Base-by-base conservation (phyloP, 2,329 filamentous ascomycete species). In the Chalaropsis ovoidea region DNA sequence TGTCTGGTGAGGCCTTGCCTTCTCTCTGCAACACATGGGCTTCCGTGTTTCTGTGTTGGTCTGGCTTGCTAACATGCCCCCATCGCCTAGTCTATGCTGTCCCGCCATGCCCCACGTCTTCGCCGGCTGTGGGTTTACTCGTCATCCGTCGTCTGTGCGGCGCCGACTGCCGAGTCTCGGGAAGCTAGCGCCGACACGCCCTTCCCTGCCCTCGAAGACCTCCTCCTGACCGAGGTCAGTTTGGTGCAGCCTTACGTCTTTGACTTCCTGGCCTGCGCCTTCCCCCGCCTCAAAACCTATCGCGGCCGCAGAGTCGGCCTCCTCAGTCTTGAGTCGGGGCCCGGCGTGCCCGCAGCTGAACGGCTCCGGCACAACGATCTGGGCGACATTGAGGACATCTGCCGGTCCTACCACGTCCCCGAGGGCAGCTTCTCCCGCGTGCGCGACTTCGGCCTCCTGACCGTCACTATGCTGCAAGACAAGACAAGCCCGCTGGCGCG, bases 211-310 rank as follows among this genome's bases (percentile, higher is more conserved):
- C 15, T 58, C 6, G 54, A 58, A 35, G 8, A 15, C 4, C 54
- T 58, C 3, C 39, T 58, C 54, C 27, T 58, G 7, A 17, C 39
- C 24, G 1, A 19, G n/a, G 54, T 58, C 3, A 1, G 0, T 15
- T 39, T 58, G 27, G 17, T 3, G n/a, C 27, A 19, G 22, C 24
- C 7, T 19, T 10, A 8, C 24, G 24, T 35, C n/a, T 58, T 39
- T 8, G 47, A 52, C 3, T n/a, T 58, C 4, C 10, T 58, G 4
- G 10, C 8, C 17, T 17, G 6, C 24, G n/a, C 13, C 54, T 58
- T 58, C 10, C 54, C 27, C 17, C 54, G 54, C 27, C 54, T 58
- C 54, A 35, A 39, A 22, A 58, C 24, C 54, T 58, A 39, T 19
- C 54, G 31, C n/a, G 11, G 3, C 22, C 52, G 52, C 24, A 10